Evolutionary conservation across 2,329 filamentous ascomycete species (phyloP), one percentile per base, ranked within the genome.

Genomic region (Paracoccidioides brasiliensis): DNA sequence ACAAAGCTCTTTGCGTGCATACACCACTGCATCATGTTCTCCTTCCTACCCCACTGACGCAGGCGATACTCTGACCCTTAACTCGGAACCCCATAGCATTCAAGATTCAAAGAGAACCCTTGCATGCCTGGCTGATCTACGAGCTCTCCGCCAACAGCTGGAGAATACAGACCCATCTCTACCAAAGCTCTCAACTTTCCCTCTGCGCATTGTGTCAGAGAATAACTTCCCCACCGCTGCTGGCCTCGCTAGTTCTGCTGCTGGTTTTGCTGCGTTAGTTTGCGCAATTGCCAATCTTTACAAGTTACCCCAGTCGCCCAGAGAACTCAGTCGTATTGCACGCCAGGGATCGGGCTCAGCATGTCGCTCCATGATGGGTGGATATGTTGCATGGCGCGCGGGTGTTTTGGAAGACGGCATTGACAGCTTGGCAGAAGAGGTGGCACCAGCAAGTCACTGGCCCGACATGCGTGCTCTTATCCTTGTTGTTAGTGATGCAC

Each of bases 151-250:
- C 59, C 78, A 82, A 53, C 77, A 81, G 30, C 78, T 97, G 65
- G 93, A 98, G 72, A 76, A 77, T 40, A 72, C 78, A 58, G 77
- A 95, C 69, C 64, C 83, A 0, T 83, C 82, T 28, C 80, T 95
- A n/a, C 89, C 91, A 45, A 88, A 87, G 71, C 82, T 98, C 56
- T 87, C 89, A 9, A 69, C 78, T 53, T 78, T 86, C 65, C 83
- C 87, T 38, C 82, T 98, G 59, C 86, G 85, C 64, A 85, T 98
- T 62, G 90, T 96, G 56, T 93, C 88, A 56, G 87, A 93, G 76
- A 98, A 98, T 80, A 98, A 98, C 80, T 98, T 98, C 79, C 93
- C 93, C 60, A 98, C 93, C 2, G 93, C 93, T 32, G 93, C 93
- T 4, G 93, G 93, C 5, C 83, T 98, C 33, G 81, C 81, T 43